Base-by-base conservation (phyloP, 2,329 filamentous ascomycete species). In the Periglandula ipomoeae region DNA sequence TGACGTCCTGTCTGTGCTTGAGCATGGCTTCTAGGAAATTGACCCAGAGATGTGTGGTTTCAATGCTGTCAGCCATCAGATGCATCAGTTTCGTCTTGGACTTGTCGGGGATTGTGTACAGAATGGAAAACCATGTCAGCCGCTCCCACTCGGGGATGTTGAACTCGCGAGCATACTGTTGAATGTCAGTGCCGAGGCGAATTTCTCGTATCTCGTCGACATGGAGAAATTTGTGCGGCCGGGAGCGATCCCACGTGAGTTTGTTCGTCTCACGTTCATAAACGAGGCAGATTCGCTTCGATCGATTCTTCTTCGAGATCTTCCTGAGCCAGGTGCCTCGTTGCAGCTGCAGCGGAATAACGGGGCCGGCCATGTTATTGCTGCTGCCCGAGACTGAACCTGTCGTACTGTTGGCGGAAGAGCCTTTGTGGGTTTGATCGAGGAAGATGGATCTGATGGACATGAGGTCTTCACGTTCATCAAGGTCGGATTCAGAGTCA, bases 131-230 rank as follows among this genome's bases (percentile, higher is more conserved):
- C 79, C 90, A 95, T 13, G 81, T 80, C 7, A 75, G 69, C 58
- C 90, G 85, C 35, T 82, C 78, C 5, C 79, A 71, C 46, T 84
- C 78, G 1, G 83, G 70, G 20, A 93, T 71, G 35, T 82, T 80
- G 61, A 86, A 87, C 64, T 96, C 90, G 58, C 91, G 82, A 38
- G 88, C 85, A 63, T 95, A 95, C 62, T 95, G 91, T 50, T 87
- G 82, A 17, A 91, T 88, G 62, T 97, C 88, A 11, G 79, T 78
- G 17, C 88, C 89, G 30, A 84, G 81, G 53, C 90, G 83, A 43
- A 97, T 89, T 61, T 95, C 89, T 60, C 87, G 85, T 59, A 98
- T 91, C 63, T 97, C 89, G 60, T 98, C 93, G 53, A 98, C 87
- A 65, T 95, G 94, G 55, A 98, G 85, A 47, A 81, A 82, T 64